phyloP scores from a whole-genome alignment of 352 stramenopile species.

The Pythium pectinolyticum region DNA sequence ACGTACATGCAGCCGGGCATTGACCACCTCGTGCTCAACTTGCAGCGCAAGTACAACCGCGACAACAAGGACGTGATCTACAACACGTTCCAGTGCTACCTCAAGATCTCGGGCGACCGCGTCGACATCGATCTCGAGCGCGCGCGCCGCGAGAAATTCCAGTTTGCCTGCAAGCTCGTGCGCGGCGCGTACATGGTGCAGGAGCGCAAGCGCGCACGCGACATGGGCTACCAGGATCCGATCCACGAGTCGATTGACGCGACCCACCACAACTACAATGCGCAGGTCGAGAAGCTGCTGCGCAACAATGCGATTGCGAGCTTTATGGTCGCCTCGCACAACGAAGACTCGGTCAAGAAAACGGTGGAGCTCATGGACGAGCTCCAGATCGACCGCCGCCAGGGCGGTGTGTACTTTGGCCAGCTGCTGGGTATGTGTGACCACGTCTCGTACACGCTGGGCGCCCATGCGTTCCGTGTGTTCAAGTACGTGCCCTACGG shows the following conservation, averaged over 20 bases:
- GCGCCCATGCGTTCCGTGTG: slow-evolving; percentile 89
- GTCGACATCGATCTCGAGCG: slow-evolving; percentile 92
- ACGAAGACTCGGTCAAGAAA: slow-evolving; percentile 93
- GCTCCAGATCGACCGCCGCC: slow-evolving; percentile 76
- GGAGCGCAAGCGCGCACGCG: slow-evolving; percentile 89
- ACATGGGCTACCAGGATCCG: slow-evolving; percentile 82
- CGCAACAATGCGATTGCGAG: slow-evolving; percentile 85
- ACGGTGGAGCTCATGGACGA: slow-evolving; percentile 92
- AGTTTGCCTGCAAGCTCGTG: slow-evolving; percentile 97
- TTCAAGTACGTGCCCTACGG: slow-evolving; percentile 99
- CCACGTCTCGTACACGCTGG: slow-evolving; percentile 95
- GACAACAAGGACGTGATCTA: slow-evolving; percentile 90
- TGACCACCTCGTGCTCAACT: slow-evolving; percentile 90
- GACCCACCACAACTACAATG: slow-evolving; percentile 95
- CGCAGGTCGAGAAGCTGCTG: slow-evolving; percentile 89
- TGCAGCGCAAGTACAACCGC: slow-evolving; percentile 91
- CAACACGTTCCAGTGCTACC: slow-evolving; percentile 99
- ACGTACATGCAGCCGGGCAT: slow-evolving; percentile 98
- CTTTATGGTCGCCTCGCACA: slow-evolving; percentile 98
- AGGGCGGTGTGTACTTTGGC: slow-evolving; percentile 92
- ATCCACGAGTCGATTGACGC: slow-evolving; percentile 93
- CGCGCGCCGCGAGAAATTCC: slow-evolving; percentile 89
- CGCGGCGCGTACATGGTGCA: slow-evolving; percentile 98
- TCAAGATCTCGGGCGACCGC: slow-evolving; percentile 90
- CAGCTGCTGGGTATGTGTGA: slow-evolving; percentile 98